Conservation (phyloP, 345 rosid genomes). For the Eucalyptus tenuipes region DNA sequence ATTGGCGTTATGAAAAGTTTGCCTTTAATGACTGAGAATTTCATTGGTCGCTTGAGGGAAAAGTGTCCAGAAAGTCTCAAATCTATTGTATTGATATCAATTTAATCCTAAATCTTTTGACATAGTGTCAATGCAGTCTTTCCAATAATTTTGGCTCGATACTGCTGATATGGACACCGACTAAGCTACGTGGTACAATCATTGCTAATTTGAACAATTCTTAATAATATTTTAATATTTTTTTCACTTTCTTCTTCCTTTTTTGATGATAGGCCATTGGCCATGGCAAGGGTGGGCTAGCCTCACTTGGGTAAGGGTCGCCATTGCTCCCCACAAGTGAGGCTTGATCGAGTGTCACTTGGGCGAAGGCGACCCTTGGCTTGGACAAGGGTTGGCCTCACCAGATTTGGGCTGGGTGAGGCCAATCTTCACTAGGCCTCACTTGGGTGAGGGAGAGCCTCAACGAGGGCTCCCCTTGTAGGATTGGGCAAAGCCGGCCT, state of each 20-base stretch:
- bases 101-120: neutral
- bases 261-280: neutral
- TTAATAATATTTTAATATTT: neutral
- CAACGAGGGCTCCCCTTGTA: neutral
- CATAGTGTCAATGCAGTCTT: rapidly evolving
- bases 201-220: neutral
- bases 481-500: neutral
- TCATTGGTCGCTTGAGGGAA: neutral
- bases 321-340: neutral
- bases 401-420: neutral
- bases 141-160: rapidly evolving
- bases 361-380: neutral
- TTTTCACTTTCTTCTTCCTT: neutral
- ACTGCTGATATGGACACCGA: rapidly evolving
- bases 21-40: neutral
- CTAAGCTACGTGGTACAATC: no score
- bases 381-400: neutral
- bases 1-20: neutral
- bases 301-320: neutral
- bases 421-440: no score
- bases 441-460: no score
- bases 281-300: neutral
- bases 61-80: rapidly evolving
- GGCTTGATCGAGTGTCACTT: neutral
- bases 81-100: neutral